Base-by-base conservation (phyloP, 768 basidiomycete genomes). In the Floccularia luteovirens region DNA sequence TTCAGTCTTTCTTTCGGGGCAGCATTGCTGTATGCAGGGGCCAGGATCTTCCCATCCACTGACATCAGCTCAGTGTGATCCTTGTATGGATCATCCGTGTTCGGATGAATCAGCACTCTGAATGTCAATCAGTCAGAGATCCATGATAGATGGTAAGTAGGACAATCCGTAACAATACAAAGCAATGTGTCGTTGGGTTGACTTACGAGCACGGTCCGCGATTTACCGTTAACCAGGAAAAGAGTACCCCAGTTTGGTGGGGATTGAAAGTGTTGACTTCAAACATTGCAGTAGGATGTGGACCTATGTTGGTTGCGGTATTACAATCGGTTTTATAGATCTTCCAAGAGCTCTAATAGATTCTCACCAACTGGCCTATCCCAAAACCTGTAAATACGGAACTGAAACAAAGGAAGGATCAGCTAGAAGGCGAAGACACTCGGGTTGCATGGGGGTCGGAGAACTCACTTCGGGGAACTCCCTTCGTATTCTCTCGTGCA, bases 211-310 rank as follows among this genome's bases (percentile, higher is more conserved):
- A 77, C 5, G 81, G 77, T 8, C 83, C 82, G 5, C 81, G 72
- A 53, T 83, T 65, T 23, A 82, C 77, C 13, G 67, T 72, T 13
- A 84, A 68, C 74, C 75, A 86, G 3, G 75, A 66, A 51, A 85
- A 83, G 10, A 86, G 57, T 1, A 79, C 70, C 0, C 83, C 82
- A 0, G 78, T 82, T 51, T 84, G 75, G 48, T 77, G 78, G 7
- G 82, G 82, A 23, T 48, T 75, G 56, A 77, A 76, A 1, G 74
- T 75, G 51, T 85, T 75, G 43, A 83, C 70, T 53, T 85, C 74
- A 50, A 84, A 85, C 80, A 83, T 83, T 5, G 78, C 70, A 6
- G 72, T 74, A 0, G 82, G 77, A 47, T 85, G 83, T 0, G 80
- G 83, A 1, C 77, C 75, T 72, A 44, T 30, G n/a, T n/a, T n/a